A percentile compares a stretch with the other conserved stretches of the same genome.
Evolutionary conservation across 257 asterid genomes (phyloP).

Genomic region (Lycium ferocissimum): DNA sequence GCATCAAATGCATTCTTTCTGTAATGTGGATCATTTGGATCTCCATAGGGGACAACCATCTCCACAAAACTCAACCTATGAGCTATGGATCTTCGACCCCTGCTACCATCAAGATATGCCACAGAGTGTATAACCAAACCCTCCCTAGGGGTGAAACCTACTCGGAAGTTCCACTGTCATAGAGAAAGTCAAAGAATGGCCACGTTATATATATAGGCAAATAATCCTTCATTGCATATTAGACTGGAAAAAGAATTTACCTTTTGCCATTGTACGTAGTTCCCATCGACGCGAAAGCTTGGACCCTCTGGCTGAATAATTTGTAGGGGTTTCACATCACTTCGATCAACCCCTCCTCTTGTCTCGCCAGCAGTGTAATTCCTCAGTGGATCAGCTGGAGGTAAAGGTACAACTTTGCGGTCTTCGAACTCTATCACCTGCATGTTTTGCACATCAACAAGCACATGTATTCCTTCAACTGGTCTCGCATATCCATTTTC

Average conservation of each 20-base stretch:
- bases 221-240: slow-evolving; percentile 20
- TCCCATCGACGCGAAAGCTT: slow-evolving; percentile 84
- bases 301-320: slow-evolving; percentile 97
- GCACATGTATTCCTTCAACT: slow-evolving; percentile 92
- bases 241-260: slow-evolving; percentile 42
- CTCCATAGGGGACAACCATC: slow-evolving; percentile 99
- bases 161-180: slow-evolving; percentile 92
- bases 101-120: slow-evolving; percentile 95
- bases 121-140: slow-evolving; percentile 96
- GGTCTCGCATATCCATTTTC: slow-evolving; percentile 99
- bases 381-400: slow-evolving; percentile 95
- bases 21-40: slow-evolving; percentile 98
- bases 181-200: slow-evolving; percentile 20
- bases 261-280: slow-evolving; percentile 97
- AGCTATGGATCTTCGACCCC: slow-evolving; percentile 96
- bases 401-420: slow-evolving; percentile 90
- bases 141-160: slow-evolving; percentile 97
- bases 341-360: slow-evolving; percentile 95
- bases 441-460: slow-evolving; percentile 98
- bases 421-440: slow-evolving; percentile 91
- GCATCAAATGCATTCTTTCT: slow-evolving; percentile 99
- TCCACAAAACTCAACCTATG: slow-evolving; percentile 98
- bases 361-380: slow-evolving; percentile 93
- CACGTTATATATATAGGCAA: slow-evolving; percentile 19
- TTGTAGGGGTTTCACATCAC: slow-evolving; percentile 90